phyloP scores from a whole-genome alignment of 352 stramenopile genomes.

The Globisporangium megalacanthum region DNA sequence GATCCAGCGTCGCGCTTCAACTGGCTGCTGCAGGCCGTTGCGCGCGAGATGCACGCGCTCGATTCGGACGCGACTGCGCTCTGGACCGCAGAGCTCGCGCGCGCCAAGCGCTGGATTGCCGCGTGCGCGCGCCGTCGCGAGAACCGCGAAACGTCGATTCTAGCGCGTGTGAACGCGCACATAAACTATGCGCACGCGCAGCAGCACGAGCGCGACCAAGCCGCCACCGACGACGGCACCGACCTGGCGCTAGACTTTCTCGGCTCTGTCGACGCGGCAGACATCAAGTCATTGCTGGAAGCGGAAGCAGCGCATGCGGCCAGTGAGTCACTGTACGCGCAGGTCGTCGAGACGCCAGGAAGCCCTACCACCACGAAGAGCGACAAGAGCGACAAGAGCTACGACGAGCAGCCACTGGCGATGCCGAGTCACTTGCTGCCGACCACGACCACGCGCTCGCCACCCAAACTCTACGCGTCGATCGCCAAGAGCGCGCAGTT shows the following conservation, averaged over 20 bases:
- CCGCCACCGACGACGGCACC: slow-evolving; percentile 19
- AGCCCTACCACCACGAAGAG: too few relatives aligned
- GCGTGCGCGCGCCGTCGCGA: slow-evolving; percentile 11
- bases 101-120: slow-evolving; percentile 29
- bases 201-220: slow-evolving; percentile 21
- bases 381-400: too few relatives aligned
- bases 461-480: slow-evolving; percentile 14
- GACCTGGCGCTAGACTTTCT: slow-evolving; percentile 52
- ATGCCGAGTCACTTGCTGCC: slow-evolving; percentile 24
- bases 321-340: neutral
- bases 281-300: slow-evolving; percentile 49
- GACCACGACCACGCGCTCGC: slow-evolving; percentile 2
- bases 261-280: slow-evolving; percentile 34
- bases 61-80: slow-evolving; percentile 4
- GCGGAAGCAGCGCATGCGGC: slow-evolving; percentile 19
- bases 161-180: slow-evolving; percentile 30
- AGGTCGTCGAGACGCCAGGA: too few relatives aligned
- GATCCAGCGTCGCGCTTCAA: neutral
- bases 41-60: slow-evolving; percentile 1
- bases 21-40: neutral
- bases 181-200: slow-evolving; percentile 35
- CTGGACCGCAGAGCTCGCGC: slow-evolving; percentile 41
- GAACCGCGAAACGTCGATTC: slow-evolving; percentile 12
- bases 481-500: slow-evolving; percentile 4
- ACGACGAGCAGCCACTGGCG: slow-evolving; percentile 12